Base-by-base conservation (phyloP, 331 rosid genomes). In the Prunus yedoensis region DNA sequence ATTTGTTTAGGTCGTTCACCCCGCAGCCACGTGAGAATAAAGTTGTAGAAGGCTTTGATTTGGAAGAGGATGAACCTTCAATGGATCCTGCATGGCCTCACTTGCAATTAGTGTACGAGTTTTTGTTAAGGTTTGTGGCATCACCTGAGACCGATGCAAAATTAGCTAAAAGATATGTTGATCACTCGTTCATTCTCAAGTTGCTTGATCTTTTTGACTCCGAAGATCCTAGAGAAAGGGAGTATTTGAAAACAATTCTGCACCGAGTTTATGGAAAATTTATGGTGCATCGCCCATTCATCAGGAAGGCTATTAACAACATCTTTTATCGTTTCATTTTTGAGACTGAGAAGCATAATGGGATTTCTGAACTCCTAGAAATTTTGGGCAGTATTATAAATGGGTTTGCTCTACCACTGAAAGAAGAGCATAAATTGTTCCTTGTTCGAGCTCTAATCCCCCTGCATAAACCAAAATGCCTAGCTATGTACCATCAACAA, bases 61-160 rank as follows among this genome's bases (percentile, higher is more conserved):
- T 88, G 79, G 96, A 90, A 67, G 96, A 90, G 77, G 93, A 90
- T 67, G 91, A 88, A 85, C 88, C 88, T 75, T 76, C 87, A 0
- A 81, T 86, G 96, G 96, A 90, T 74, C 89, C 89, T 79, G 79
- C 91, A 8, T 90, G 96, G 96, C 85, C 89, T 54, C 96, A 90
- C 79, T 83, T 81, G 81, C 85, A 81, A 66, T 53, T 81, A 58
- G 92, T 90, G 66, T 86, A 90, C 25, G 95, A 90, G 78, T 83
- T 90, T 60, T 82, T 90, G 58, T 84, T 90, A 35, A 78, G 96
- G 50, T 90, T 90, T 60, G 86, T 90, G 0, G 85, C 93, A 14
- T 90, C 93, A 1, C 89, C 91, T 52, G 93, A 90, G 75, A 78
- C 86, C 38, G 93, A 90, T 85, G 87, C 88, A 3, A 90, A 90